Percentiles rank a stretch among this genome's conserved stretches.
Conservation (phyloP, 768 basidiomycete species). For the Lactifluus hygrophoroides region DNA sequence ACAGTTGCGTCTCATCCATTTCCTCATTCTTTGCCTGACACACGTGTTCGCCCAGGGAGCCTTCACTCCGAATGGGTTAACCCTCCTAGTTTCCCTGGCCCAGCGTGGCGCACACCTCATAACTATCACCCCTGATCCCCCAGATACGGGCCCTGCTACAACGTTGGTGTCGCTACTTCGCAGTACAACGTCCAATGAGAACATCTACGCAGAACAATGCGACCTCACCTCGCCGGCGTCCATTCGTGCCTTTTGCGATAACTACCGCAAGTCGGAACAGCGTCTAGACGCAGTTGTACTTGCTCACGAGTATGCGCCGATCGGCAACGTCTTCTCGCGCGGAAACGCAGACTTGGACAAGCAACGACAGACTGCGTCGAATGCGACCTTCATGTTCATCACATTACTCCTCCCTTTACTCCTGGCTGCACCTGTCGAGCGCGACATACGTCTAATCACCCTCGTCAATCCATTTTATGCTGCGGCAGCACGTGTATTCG, state of each 20-base stretch:
- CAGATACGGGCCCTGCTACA: constrained; percentile 45
- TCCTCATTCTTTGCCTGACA: background rate
- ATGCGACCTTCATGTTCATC: constrained; percentile 70
- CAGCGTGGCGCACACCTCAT: constrained; percentile 73
- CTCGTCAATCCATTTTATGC: constrained; percentile 87
- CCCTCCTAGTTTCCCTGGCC: constrained; percentile 57
- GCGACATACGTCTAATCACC: constrained; percentile 84
- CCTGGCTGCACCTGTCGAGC: constrained; percentile 75
- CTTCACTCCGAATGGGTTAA: constrained; percentile 66
- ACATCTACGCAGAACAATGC: constrained; percentile 74
- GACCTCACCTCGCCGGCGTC: constrained; percentile 58
- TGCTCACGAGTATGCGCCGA: constrained; percentile 64
- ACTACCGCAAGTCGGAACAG: constrained; percentile 55
- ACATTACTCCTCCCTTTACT: constrained; percentile 75
- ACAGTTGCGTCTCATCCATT: constrained; percentile 41
- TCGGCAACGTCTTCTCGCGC: constrained; percentile 41
- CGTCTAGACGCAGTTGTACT: constrained; percentile 74
- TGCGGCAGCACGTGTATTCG: constrained; percentile 50
- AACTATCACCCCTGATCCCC: constrained; percentile 53
- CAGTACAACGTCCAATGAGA: constrained; percentile 59
- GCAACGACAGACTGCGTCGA: constrained; percentile 39
- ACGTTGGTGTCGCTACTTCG: constrained; percentile 61
- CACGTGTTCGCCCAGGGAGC: constrained; percentile 43
- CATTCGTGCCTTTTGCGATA: constrained; percentile 59
- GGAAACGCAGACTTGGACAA: constrained; percentile 26